Conservation (phyloP, 495 filamentous ascomycete genomes). For the Paragyromitra xinjiangensis region DNA sequence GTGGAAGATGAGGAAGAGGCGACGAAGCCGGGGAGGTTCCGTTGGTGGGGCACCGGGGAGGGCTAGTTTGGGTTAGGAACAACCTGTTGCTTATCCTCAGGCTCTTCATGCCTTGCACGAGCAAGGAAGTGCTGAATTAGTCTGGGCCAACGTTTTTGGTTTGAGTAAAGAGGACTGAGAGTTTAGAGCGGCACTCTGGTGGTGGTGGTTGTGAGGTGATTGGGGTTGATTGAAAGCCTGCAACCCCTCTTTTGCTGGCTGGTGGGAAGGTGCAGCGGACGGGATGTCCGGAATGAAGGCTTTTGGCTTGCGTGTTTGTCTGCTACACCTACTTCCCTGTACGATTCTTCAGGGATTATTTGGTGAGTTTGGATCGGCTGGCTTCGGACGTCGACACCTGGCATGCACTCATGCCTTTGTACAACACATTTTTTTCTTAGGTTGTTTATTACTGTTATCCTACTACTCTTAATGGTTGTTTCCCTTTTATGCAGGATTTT, state of each 20-base stretch:
- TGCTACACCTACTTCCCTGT: slow-evolving; percentile 46
- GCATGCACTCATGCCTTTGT: slow-evolving; percentile 42
- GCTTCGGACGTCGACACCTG: slow-evolving; percentile 49
- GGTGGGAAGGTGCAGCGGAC: slow-evolving; percentile 44
- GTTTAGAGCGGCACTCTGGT: slow-evolving; percentile 5
- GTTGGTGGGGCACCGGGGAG: slow-evolving; percentile 40
- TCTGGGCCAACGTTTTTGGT: neutral
- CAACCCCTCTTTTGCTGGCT: slow-evolving; percentile 38
- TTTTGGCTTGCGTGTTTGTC: slow-evolving; percentile 45
- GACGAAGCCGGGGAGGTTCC: slow-evolving; percentile 43
- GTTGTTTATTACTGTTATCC: slow-evolving; percentile 46
- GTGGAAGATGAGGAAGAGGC: slow-evolving; percentile 71
- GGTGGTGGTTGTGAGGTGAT: slow-evolving; percentile 16
- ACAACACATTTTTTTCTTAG: slow-evolving; percentile 40
- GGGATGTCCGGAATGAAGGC: slow-evolving; percentile 50
- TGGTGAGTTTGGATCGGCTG: slow-evolving; percentile 44
- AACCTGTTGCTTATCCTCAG: slow-evolving; percentile 4
- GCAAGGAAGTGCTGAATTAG: neutral
- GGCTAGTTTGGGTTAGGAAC: slow-evolving; percentile 37
- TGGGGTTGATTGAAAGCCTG: slow-evolving; percentile 20
- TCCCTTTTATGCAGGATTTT: slow-evolving; percentile 34
- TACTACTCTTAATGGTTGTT: slow-evolving; percentile 40
- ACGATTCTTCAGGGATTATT: slow-evolving; percentile 51
- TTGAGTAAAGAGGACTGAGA: neutral
- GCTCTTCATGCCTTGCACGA: neutral